A percentile compares a stretch with the other conserved stretches of the same genome.
Conservation (phyloP, 2,329 filamentous ascomycete species). For the Aureobasidium melanogenum region DNA sequence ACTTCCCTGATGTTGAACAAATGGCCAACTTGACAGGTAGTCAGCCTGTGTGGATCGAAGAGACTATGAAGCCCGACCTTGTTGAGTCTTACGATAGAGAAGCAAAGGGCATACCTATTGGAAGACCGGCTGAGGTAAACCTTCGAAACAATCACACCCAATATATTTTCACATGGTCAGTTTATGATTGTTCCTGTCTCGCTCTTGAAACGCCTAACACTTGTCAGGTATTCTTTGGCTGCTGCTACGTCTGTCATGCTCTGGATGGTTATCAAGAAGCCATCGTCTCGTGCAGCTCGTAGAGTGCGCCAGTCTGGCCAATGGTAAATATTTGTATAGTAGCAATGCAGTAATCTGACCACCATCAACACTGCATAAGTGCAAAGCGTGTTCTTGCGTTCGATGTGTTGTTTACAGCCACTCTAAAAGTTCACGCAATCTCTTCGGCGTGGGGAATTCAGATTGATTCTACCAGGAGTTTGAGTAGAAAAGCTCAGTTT, state of each 20-base stretch:
- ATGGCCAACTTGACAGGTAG: conserved; percentile 80
- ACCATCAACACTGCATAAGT: neutral
- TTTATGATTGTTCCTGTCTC: conserved; percentile 13
- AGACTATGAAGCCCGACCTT: conserved; percentile 83
- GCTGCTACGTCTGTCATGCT: conserved; percentile 89
- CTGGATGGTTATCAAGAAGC: conserved; percentile 89
- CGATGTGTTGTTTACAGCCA: neutral
- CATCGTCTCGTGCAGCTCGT: conserved; percentile 47
- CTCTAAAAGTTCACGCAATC: neutral
- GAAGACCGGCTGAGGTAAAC: conserved; percentile 79
- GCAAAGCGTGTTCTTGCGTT: too few relatives aligned
- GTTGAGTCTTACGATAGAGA: conserved; percentile 67
- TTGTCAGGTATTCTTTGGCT: conserved; percentile 72
- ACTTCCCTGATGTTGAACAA: conserved; percentile 86
- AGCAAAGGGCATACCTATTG: conserved; percentile 78
- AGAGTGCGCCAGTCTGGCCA: conserved; percentile 19
- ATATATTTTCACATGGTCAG: conserved; percentile 98
- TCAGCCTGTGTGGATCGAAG: conserved; percentile 89
- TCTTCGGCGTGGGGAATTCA: too few relatives aligned
- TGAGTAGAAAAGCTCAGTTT: neutral
- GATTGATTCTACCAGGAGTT: neutral
- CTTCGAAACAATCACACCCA: conserved; percentile 93
- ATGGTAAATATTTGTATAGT: conserved; percentile 22
- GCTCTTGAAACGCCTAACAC: neutral
- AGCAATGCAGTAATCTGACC: neutral